These are phyloP conservation scores for Colletotrichum gigasporum DNA, from an alignment of 2,329 filamentous ascomycete species.

Conservation along the genomic window DNA sequence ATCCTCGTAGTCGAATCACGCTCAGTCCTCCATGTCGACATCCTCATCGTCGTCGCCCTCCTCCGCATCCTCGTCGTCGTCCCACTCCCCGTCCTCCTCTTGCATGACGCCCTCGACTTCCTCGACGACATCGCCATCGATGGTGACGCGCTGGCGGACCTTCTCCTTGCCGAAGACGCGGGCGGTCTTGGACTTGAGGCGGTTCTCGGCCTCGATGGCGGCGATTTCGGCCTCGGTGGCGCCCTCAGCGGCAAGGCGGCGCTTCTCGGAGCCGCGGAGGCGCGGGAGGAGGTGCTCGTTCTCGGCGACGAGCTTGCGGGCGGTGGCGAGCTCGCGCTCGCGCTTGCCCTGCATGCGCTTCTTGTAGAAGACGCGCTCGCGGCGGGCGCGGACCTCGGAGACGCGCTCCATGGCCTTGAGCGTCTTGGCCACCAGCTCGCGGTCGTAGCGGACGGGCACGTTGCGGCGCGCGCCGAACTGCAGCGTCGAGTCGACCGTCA, in stretches of 20 bases:
- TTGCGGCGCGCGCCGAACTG: constrained; percentile 94
- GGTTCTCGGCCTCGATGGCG: constrained; percentile 53
- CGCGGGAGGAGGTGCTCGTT: constrained; percentile 91
- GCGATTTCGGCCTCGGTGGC: constrained; percentile 57
- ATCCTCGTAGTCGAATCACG: background rate
- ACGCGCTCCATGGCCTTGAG: constrained; percentile 93
- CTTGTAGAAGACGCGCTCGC: constrained; percentile 95
- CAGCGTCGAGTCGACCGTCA: constrained; percentile 89
- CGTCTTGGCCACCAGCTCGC: constrained; percentile 87
- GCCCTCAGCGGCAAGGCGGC: constrained; percentile 61
- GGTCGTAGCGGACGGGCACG: constrained; percentile 94
- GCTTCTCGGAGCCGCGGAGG: constrained; percentile 71
- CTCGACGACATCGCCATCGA: constrained; percentile 47
- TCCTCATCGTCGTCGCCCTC: constrained; percentile 36
- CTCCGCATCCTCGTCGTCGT: constrained; percentile 31
- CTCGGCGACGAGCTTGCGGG: constrained; percentile 88
- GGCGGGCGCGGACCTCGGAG: constrained; percentile 81
- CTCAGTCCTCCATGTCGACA: constrained; percentile 44
- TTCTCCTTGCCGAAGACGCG: constrained; percentile 55
- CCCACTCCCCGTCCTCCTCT: constrained; percentile 33
- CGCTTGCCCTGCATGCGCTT: constrained; percentile 92
- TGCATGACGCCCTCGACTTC: constrained; percentile 34
- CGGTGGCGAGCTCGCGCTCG: constrained; percentile 79
- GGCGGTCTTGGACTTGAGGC: constrained; percentile 41
- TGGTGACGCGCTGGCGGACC: constrained; percentile 47